These are phyloP conservation scores for Trichosanthes truncata DNA, from an alignment of 306 rosid genomes.

Conservation along the genomic window DNA sequence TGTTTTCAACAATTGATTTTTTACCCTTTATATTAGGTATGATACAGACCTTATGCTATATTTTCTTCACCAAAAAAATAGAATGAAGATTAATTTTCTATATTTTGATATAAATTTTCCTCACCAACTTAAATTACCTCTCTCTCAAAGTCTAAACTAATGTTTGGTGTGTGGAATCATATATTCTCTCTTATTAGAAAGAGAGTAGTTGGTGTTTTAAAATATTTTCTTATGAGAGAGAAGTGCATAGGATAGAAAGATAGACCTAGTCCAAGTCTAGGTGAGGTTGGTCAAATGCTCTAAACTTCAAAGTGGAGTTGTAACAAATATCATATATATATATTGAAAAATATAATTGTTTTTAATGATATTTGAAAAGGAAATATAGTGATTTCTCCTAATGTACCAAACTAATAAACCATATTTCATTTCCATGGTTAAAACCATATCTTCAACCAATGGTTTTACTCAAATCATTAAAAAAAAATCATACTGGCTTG, in stretches of 20 bases:
- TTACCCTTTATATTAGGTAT: background rate
- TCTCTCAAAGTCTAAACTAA: constrained; percentile 1
- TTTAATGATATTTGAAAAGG: background rate
- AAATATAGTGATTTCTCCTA: background rate
- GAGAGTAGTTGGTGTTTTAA: background rate
- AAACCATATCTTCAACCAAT: background rate
- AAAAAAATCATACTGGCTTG: too few species aligned
- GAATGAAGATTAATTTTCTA: background rate
- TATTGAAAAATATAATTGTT: background rate
- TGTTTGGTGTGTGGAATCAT: background rate
- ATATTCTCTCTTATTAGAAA: background rate
- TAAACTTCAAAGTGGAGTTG: background rate
- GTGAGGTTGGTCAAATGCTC: background rate
- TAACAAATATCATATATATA: background rate
- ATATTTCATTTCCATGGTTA: background rate
- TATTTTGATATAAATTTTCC: background rate
- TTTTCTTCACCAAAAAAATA: background rate
- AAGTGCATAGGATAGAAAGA: background rate
- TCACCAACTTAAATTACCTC: background rate
- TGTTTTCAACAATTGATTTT: background rate
- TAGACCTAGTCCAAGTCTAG: background rate
- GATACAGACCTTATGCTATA: background rate
- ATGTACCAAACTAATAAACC: background rate
- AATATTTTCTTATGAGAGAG: background rate
- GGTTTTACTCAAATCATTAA: background rate